A percentile compares a stretch with the other conserved stretches of the same genome.
Conservation (phyloP, 345 rosid species). For the Eucalyptus tenuipes region DNA sequence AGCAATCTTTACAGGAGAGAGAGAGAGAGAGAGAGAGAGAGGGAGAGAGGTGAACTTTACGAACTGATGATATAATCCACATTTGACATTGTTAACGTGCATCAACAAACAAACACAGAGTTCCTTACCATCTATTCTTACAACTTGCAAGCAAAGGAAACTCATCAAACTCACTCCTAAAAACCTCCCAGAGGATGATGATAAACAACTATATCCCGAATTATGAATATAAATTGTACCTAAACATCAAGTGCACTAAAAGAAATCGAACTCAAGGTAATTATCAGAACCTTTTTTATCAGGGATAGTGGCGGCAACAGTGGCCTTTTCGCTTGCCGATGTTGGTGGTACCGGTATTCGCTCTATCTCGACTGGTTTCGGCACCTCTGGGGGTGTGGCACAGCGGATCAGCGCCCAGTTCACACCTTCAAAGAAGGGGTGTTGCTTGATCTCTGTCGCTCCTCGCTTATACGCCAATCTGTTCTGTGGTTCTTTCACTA, state of each 20-base stretch:
- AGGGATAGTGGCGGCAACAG: slow-evolving; percentile 12
- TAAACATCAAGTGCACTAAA: slow-evolving; percentile 23
- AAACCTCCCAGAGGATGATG: not conserved
- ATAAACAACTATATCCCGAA: not conserved
- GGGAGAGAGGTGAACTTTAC: not conserved
- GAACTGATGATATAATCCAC: not conserved
- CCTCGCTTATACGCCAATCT: slow-evolving; percentile 81
- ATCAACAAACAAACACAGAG: not conserved
- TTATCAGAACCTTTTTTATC: slow-evolving; percentile 59
- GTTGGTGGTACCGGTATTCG: slow-evolving; percentile 25
- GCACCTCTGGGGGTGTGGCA: slow-evolving; percentile 88
- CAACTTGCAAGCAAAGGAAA: not conserved
- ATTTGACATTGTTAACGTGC: not conserved
- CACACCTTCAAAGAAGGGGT: slow-evolving; percentile 87
- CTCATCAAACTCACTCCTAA: not conserved
- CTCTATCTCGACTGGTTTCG: slow-evolving; percentile 65
- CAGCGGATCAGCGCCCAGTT: slow-evolving; percentile 94
- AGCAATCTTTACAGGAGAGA: not conserved
- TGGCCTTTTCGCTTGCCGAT: slow-evolving; percentile 35
- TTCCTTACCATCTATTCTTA: not conserved
- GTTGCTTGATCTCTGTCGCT: slow-evolving; percentile 92
- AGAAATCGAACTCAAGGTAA: slow-evolving; percentile 90
- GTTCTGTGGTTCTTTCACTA: slow-evolving; percentile 87
- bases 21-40: not conserved
- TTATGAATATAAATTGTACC: not conserved